Evolutionary conservation across 73 alveolate genomes (phyloP).

Genomic region (Paramecium biaurelia): DNA sequence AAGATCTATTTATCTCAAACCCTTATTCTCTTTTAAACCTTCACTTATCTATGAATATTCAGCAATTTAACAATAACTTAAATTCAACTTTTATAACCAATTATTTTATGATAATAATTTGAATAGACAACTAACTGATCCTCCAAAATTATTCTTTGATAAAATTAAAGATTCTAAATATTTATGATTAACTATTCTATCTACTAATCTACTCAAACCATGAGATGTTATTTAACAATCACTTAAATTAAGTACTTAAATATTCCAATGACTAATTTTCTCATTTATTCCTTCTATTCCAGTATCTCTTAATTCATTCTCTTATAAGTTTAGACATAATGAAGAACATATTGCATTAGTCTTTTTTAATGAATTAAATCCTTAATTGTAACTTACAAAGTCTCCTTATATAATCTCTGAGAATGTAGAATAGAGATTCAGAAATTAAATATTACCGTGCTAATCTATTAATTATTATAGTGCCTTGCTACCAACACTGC

Average conservation of each 20-base stretch:
- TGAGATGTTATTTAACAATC: neutral
- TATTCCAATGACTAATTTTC: neutral
- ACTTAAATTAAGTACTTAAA: neutral
- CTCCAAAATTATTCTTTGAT: neutral
- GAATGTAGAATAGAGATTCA: neutral
- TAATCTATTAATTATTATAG: neutral
- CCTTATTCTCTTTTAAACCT: neutral
- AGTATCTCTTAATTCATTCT: neutral
- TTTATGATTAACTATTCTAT: neutral
- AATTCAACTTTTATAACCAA: neutral
- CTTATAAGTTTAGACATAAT: neutral
- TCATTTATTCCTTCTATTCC: neutral
- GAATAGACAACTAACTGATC: neutral
- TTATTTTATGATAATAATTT: neutral
- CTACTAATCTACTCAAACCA: constrained; percentile 14
- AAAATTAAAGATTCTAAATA: neutral
- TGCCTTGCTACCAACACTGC: neutral
- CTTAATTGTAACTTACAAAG: neutral
- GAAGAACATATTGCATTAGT: neutral
- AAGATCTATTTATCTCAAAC: neutral
- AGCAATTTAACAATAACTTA: neutral
- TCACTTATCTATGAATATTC: neutral
- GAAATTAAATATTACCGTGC: neutral
- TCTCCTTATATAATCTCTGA: neutral
- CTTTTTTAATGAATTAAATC: neutral